Evolutionary conservation across 768 basidiomycete species (phyloP).

Genomic region (Cystofilobasidium capitatum): DNA sequence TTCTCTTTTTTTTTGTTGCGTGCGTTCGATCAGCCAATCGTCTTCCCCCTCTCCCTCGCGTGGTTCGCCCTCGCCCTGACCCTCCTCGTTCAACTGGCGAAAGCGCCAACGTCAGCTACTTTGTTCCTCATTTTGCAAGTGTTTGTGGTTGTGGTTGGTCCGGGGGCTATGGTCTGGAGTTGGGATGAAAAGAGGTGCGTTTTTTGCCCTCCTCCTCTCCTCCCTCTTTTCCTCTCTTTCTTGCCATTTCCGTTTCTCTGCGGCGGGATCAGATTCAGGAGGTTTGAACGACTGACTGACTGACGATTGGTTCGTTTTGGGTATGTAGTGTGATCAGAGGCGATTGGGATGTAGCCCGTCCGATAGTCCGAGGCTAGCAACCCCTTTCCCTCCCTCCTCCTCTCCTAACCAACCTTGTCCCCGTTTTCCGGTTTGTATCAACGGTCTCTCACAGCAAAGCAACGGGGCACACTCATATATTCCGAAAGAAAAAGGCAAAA

Average conservation of each 20-base stretch:
- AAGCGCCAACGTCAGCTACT: not conserved
- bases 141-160: not conserved
- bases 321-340: not conserved
- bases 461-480: too few species aligned
- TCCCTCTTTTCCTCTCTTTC: too few species aligned
- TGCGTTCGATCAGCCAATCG: not conserved
- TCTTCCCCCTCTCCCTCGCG: not conserved
- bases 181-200: not conserved
- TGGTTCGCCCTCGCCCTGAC: not conserved
- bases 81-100: not conserved
- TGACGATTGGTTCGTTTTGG: too few species aligned
- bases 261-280: not conserved
- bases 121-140: not conserved
- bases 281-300: too few species aligned
- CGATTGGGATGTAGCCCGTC: not conserved
- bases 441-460: too few species aligned
- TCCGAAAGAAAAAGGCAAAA: conserved; percentile 2
- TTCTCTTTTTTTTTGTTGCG: not conserved
- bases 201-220: too few species aligned
- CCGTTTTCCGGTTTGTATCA: too few species aligned
- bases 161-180: not conserved
- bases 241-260: too few species aligned
- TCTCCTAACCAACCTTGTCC: too few species aligned
- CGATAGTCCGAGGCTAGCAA: not conserved
- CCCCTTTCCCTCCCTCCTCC: not conserved